phyloP scores from a whole-genome alignment of 805 yeast species.

The Kockiozyma suomiensis region DNA sequence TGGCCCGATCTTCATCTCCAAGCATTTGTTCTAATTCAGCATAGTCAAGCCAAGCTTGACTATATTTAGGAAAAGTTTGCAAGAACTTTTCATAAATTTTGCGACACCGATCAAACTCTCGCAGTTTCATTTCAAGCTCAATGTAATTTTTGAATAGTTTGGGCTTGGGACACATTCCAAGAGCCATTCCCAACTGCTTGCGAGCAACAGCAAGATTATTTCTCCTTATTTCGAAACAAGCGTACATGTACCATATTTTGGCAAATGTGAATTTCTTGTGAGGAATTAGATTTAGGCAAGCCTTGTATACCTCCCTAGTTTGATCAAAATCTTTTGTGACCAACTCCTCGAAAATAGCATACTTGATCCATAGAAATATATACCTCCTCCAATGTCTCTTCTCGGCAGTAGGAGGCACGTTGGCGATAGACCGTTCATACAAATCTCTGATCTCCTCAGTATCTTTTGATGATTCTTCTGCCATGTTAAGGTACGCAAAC shows the following conservation, averaged over 20 bases:
- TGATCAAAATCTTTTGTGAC: constrained; percentile 46
- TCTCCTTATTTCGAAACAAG: constrained; percentile 74
- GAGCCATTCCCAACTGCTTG: constrained; percentile 66
- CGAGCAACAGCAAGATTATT: constrained; percentile 56
- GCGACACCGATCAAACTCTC: constrained; percentile 81
- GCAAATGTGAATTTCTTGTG: constrained; percentile 65
- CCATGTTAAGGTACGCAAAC: constrained; percentile 71
- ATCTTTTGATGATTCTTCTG: constrained; percentile 46
- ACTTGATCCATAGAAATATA: constrained; percentile 69
- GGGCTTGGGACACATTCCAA: constrained; percentile 67
- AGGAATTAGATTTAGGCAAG: constrained; percentile 56
- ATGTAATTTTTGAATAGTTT: constrained; percentile 68
- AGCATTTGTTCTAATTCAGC: constrained; percentile 67
- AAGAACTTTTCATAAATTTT: constrained; percentile 67
- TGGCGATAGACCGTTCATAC: constrained; percentile 51
- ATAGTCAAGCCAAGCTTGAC: constrained; percentile 61
- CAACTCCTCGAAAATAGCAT: constrained; percentile 64
- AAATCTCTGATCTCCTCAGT: constrained; percentile 43
- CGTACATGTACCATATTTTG: constrained; percentile 70
- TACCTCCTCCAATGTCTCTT: constrained; percentile 67
- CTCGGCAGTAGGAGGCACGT: constrained; percentile 46
- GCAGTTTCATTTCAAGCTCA: constrained; percentile 62
- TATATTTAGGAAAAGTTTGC: constrained; percentile 50
- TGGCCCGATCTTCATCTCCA: constrained; percentile 70
- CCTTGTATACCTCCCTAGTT: constrained; percentile 56